phyloP scores from a whole-genome alignment of 225 moss, liverwort and hornwort genomes.

The Straminergon stramineum region DNA sequence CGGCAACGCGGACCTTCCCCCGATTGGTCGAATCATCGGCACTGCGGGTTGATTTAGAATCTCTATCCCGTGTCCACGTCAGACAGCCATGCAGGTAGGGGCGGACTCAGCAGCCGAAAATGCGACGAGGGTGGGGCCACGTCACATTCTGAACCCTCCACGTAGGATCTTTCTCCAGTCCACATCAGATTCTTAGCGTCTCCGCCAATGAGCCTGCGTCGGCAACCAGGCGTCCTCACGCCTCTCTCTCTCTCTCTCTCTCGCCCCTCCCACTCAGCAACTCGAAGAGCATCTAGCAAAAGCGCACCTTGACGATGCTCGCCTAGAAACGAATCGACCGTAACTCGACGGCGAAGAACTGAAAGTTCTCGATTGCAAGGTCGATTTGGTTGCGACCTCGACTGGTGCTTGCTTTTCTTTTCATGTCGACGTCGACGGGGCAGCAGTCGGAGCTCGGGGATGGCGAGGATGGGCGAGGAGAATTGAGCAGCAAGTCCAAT shows the following conservation, averaged over 20 bases:
- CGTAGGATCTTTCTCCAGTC: neutral
- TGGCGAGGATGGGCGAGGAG: neutral
- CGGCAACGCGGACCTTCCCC: neutral
- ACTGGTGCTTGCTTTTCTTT: neutral
- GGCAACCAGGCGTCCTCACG: neutral
- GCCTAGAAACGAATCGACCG: neutral
- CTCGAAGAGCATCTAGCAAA: neutral
- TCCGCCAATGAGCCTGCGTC: neutral
- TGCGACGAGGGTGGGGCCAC: neutral
- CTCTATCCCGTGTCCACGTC: neutral
- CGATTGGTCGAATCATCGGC: constrained; percentile 13
- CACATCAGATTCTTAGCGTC: neutral
- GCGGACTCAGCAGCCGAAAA: neutral
- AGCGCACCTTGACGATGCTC: neutral
- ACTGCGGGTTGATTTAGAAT: neutral
- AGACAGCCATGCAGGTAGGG: neutral
- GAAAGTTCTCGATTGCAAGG: neutral
- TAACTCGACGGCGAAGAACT: neutral
- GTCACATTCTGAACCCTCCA: neutral
- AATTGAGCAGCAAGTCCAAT: neutral
- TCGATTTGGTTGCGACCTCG: no score
- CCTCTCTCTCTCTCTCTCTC: no score
- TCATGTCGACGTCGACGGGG: neutral
- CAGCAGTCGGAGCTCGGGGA: neutral
- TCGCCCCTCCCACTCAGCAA: neutral